These are phyloP conservation scores for Blastosporella zonata DNA, from an alignment of 1,284 basidiomycete genomes.

Conservation along the genomic window DNA sequence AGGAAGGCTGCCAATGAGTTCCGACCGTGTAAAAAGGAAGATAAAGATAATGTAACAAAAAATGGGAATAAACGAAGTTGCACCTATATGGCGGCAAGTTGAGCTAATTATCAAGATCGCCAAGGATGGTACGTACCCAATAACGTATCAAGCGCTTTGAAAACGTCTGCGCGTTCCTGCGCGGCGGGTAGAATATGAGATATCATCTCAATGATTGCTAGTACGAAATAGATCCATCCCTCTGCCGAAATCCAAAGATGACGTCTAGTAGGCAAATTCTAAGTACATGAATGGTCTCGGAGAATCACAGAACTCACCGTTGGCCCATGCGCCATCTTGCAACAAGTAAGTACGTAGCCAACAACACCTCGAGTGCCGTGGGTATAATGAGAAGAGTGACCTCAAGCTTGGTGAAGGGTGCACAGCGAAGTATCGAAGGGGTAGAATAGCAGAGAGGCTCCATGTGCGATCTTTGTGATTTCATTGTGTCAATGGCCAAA, in stretches of 20 bases:
- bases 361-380: slow-evolving; percentile 57
- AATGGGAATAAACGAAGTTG: slow-evolving; percentile 55
- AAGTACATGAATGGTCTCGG: neutral
- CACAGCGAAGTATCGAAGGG: slow-evolving; percentile 68
- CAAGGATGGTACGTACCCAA: slow-evolving; percentile 36
- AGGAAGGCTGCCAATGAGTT: slow-evolving; percentile 54
- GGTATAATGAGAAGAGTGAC: slow-evolving; percentile 57
- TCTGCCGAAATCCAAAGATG: slow-evolving; percentile 62
- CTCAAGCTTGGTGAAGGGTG: slow-evolving; percentile 47
- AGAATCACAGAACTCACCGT: neutral
- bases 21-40: slow-evolving; percentile 44
- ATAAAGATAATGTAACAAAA: slow-evolving; percentile 56
- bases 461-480: slow-evolving; percentile 25
- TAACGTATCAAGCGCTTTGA: slow-evolving; percentile 37
- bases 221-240: slow-evolving; percentile 54
- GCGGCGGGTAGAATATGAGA: slow-evolving; percentile 51
- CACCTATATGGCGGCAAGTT: slow-evolving; percentile 37
- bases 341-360: slow-evolving; percentile 51
- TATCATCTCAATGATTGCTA: slow-evolving; percentile 60
- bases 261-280: slow-evolving; percentile 37
- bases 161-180: slow-evolving; percentile 34
- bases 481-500: slow-evolving; percentile 6
- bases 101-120: slow-evolving; percentile 16
- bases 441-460: slow-evolving; percentile 64
- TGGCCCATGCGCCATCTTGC: slow-evolving; percentile 46